Percentiles rank a stretch among this genome's conserved stretches.
Conservation (phyloP, 2,329 filamentous ascomycete species). For the Cryphonectria radicalis region DNA sequence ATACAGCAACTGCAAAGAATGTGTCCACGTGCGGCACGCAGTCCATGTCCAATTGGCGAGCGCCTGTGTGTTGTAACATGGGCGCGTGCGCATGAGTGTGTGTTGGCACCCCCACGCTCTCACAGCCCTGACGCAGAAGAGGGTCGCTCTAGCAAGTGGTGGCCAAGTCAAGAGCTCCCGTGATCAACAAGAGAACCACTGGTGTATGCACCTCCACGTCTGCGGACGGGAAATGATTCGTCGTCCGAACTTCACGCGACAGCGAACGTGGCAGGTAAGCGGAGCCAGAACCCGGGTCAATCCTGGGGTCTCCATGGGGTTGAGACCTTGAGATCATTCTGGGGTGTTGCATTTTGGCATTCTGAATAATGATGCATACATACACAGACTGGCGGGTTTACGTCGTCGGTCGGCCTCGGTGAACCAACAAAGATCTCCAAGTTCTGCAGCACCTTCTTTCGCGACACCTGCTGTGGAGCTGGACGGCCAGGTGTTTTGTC, state of each 20-base stretch:
- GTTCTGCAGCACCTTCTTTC: not conserved
- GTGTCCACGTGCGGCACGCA: not conserved
- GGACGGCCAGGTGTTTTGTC: not conserved
- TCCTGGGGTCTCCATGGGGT: not conserved
- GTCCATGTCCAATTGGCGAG: not conserved
- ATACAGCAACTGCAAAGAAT: not conserved
- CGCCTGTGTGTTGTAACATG: not conserved
- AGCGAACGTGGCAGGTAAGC: not conserved
- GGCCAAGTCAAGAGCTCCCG: not conserved
- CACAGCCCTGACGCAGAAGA: not conserved
- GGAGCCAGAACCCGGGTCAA: not conserved
- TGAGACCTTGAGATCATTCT: too few relatives aligned
- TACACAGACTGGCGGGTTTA: not conserved
- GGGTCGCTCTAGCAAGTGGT: not conserved
- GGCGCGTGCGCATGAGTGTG: not conserved
- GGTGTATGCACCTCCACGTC: conserved; percentile 7
- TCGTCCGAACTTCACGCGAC: not conserved
- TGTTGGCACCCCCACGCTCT: not conserved
- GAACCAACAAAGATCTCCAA: not conserved
- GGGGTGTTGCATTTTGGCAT: not conserved
- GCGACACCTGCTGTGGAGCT: not conserved
- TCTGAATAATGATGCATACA: not conserved
- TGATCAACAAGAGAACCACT: not conserved
- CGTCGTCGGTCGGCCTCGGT: not conserved
- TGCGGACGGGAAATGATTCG: not conserved